phyloP scores from a whole-genome alignment of 192 early-diverging fungal genomes.

The Gaertneriomyces semiglobifer region DNA sequence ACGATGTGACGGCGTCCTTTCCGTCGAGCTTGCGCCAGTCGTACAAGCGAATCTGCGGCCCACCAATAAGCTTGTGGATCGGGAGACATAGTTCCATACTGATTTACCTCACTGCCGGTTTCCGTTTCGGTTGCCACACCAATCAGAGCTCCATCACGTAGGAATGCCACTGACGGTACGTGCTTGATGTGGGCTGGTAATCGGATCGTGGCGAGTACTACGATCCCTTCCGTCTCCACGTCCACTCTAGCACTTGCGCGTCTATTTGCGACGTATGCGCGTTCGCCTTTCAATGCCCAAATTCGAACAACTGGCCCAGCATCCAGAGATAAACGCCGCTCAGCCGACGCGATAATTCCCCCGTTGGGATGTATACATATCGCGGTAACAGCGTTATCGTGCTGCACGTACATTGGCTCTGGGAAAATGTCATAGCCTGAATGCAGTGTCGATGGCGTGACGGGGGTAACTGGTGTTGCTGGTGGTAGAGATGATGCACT shows the following conservation, averaged over 20 bases:
- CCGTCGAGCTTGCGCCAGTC: constrained; percentile 24
- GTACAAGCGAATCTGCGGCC: constrained; percentile 11
- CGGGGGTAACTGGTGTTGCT: neutral
- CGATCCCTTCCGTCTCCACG: neutral
- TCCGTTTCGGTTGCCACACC: constrained; percentile 4
- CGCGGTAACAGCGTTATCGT: constrained; percentile 18
- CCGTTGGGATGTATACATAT: constrained; percentile 19
- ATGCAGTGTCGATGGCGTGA: neutral
- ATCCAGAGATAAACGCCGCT: neutral
- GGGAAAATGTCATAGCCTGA: neutral
- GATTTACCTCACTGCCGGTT: constrained; percentile 27
- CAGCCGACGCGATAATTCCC: constrained; percentile 18
- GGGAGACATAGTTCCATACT: neutral
- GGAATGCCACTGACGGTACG: constrained; percentile 23
- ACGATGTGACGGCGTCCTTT: neutral
- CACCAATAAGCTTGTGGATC: neutral
- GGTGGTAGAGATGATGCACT: constrained; percentile 2
- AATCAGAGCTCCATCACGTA: constrained; percentile 22
- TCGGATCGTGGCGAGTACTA: constrained; percentile 6
- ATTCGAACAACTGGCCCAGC: constrained; percentile 4
- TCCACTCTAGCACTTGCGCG: neutral
- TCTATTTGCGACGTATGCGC: neutral
- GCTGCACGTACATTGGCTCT: neutral
- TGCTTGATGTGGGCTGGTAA: constrained; percentile 8
- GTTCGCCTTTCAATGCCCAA: constrained; percentile 14